phyloP scores from a whole-genome alignment of 495 filamentous ascomycete genomes.

The Friedmanniomyces simplex region DNA sequence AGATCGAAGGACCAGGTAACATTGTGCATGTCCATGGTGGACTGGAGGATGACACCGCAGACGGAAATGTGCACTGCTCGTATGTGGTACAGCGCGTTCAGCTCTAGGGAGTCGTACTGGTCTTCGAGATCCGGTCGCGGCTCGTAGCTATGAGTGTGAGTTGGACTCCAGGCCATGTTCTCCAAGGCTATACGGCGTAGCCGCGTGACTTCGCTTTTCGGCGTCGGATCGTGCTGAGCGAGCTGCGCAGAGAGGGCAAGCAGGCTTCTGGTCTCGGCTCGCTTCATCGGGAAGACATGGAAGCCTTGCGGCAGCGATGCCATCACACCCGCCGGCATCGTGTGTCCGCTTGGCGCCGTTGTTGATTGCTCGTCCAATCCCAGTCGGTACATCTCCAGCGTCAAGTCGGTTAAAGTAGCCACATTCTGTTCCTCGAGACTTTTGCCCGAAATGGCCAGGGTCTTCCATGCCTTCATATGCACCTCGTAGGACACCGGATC shows the following conservation, averaged over 20 bases:
- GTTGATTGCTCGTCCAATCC: not conserved
- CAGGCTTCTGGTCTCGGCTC: constrained; percentile 4
- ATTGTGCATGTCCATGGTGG: not conserved
- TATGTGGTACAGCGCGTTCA: constrained; percentile 8
- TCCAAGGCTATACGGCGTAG: not conserved
- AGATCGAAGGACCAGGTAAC: not conserved
- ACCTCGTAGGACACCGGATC: constrained; percentile 4
- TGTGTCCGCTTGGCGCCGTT: not conserved
- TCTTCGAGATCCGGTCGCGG: not conserved
- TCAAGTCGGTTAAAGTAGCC: constrained; percentile 4
- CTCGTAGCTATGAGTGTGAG: not conserved
- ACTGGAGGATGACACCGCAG: not conserved
- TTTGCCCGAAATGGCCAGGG: not conserved
- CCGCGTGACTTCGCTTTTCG: not conserved
- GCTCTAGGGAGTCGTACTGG: not conserved
- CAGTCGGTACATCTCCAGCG: constrained; percentile 1
- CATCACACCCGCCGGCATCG: not conserved
- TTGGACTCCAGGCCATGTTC: constrained; percentile 12
- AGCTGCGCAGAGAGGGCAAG: not conserved
- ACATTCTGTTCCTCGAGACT: not conserved
- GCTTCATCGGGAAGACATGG: not conserved
- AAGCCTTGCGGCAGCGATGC: not conserved
- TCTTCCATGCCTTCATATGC: constrained; percentile 9
- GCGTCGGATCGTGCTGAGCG: not conserved
- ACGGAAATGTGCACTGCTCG: constrained; percentile 1